Conservation (phyloP, 257 asterid genomes). For the Orobanche coerulescens region DNA sequence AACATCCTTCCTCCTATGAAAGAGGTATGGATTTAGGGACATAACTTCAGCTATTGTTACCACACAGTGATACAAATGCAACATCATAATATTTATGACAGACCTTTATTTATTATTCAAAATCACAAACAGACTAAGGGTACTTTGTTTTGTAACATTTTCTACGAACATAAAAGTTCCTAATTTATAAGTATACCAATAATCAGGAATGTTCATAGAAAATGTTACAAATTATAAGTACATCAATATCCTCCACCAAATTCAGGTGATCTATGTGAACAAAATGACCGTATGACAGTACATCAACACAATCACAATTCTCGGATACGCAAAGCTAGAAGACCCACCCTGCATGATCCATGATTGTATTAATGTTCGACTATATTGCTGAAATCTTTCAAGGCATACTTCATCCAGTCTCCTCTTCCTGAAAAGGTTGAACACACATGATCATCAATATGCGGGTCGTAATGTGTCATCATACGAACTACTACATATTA, state of each 20-base stretch:
- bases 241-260: neutral
- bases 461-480: neutral
- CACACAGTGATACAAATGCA: neutral
- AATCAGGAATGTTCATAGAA: no score
- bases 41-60: neutral
- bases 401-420: conserved; percentile 89
- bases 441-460: neutral
- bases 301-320: neutral
- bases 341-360: conserved; percentile 85
- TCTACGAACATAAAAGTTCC: neutral
- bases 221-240: neutral
- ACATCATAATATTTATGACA: neutral
- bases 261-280: neutral
- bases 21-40: neutral
- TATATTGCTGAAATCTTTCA: conserved; percentile 81
- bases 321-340: neutral
- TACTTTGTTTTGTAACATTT: neutral
- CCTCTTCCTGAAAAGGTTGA: conserved; percentile 51
- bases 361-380: conserved; percentile 83
- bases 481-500: neutral
- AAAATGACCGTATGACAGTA: conserved; percentile 1
- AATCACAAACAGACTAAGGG: neutral
- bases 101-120: neutral
- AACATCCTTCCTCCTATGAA: neutral
- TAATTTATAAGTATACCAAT: no score